phyloP scores from a whole-genome alignment of 768 basidiomycete genomes.

The Sarcomyxa edulis region DNA sequence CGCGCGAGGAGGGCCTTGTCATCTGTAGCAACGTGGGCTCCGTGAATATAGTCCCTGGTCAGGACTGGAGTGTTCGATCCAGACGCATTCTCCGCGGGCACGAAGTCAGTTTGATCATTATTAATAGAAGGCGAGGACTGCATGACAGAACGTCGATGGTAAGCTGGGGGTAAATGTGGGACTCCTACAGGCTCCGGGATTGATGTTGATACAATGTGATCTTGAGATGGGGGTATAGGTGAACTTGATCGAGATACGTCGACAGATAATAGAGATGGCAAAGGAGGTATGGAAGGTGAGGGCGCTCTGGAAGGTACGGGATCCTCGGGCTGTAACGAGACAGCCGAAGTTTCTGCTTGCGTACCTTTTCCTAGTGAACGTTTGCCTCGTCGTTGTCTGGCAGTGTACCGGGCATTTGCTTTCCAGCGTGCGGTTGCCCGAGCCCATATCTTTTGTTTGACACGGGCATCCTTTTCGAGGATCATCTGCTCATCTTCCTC shows the following conservation, averaged over 20 bases:
- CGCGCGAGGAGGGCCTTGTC: constrained; percentile 56
- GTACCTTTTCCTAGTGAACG: constrained; percentile 22
- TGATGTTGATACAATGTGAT: neutral
- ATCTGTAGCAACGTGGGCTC: constrained; percentile 64
- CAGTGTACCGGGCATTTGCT: constrained; percentile 53
- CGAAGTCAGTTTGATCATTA: no score
- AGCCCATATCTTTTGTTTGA: constrained; percentile 58
- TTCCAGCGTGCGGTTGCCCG: constrained; percentile 67
- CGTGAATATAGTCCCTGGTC: constrained; percentile 21
- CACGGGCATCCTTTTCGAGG: constrained; percentile 39
- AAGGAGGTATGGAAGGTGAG: constrained; percentile 15
- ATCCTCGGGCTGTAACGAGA: constrained; percentile 1
- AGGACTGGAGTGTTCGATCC: no score
- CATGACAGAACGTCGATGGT: constrained; percentile 31
- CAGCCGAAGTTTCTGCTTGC: constrained; percentile 22
- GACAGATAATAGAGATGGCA: constrained; percentile 11
- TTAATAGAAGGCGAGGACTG: constrained; percentile 12
- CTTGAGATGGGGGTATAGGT: no score
- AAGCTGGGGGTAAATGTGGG: constrained; percentile 34
- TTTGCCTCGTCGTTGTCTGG: constrained; percentile 51
- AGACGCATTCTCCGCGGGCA: no score
- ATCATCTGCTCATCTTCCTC: constrained; percentile 26
- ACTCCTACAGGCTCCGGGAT: neutral
- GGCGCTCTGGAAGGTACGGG: constrained; percentile 5
- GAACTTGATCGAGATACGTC: no score